Conservation (phyloP, 176 grass and related monocot species). For the Avena atlantica region DNA sequence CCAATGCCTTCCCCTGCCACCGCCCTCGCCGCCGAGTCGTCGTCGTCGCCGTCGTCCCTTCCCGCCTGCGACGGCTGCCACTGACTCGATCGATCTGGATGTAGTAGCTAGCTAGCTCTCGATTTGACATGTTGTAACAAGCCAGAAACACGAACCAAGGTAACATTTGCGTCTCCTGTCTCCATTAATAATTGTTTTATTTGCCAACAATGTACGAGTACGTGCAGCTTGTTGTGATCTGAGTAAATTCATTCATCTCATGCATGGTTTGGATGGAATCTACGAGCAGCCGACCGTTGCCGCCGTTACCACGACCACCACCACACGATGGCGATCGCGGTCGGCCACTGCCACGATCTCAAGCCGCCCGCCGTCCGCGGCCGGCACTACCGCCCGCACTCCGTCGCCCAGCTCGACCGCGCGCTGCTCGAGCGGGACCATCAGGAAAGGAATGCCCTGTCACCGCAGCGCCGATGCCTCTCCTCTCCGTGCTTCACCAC, state of each 20-base stretch:
- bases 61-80: neutral
- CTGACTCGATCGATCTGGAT: slow-evolving; percentile 42
- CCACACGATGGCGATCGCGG: slow-evolving; percentile 61
- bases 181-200: neutral
- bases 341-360: slow-evolving; percentile 58
- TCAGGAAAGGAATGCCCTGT: slow-evolving; percentile 50
- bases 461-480: slow-evolving; percentile 55
- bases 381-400: slow-evolving; percentile 72
- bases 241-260: neutral
- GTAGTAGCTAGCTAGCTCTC: slow-evolving; percentile 42
- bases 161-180: neutral
- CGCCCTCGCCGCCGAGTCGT: slow-evolving; percentile 9
- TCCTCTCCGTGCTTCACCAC: slow-evolving; percentile 70
- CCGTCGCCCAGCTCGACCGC: slow-evolving; percentile 54
- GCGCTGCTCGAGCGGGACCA: slow-evolving; percentile 38
- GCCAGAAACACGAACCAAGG: slow-evolving; percentile 29
- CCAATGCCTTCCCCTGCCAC: slow-evolving; percentile 52
- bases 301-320: slow-evolving; percentile 7
- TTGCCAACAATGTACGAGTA: neutral
- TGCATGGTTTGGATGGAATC: slow-evolving; percentile 3
- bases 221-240: slow-evolving; percentile 21
- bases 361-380: slow-evolving; percentile 49
- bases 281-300: slow-evolving; percentile 20
- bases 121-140: slow-evolving; percentile 44
- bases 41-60: slow-evolving; percentile 27